Evolutionary conservation across 2,329 filamentous ascomycete species (phyloP).

Genomic region (Sphaerulina musiva): DNA sequence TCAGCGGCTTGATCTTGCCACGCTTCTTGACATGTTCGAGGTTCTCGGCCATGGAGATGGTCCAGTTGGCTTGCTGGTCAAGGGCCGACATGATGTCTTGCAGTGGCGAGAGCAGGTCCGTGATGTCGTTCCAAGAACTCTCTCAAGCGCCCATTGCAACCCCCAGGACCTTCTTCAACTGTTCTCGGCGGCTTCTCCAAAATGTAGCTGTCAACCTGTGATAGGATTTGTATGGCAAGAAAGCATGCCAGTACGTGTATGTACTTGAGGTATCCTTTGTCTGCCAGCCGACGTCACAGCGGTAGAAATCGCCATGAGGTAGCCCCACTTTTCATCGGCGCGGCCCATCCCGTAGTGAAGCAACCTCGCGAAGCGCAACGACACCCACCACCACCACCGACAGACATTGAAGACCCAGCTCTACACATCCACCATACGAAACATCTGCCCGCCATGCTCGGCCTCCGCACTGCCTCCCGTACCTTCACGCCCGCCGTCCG

Average conservation of each 20-base stretch:
- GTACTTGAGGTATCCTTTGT: too few species aligned
- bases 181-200: too few species aligned
- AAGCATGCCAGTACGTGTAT: too few species aligned
- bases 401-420: not conserved
- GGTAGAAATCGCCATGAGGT: not conserved
- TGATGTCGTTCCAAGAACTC: not conserved
- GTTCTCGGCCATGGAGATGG: slow-evolving; percentile 33
- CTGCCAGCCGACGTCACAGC: too few species aligned
- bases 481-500: slow-evolving; percentile 26
- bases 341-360: not conserved
- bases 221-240: too few species aligned
- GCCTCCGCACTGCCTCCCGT: slow-evolving; percentile 23
- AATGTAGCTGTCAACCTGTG: too few species aligned
- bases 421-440: slow-evolving; percentile 3
- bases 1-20: slow-evolving; percentile 10
- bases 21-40: slow-evolving; percentile 24
- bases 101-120: not conserved
- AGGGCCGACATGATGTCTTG: slow-evolving; percentile 29
- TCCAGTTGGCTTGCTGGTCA: slow-evolving; percentile 34
- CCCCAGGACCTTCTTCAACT: not conserved
- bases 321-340: not conserved
- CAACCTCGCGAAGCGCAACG: not conserved
- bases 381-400: not conserved
- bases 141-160: not conserved
- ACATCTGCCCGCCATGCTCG: slow-evolving; percentile 24